Percentiles rank a stretch among this genome's conserved stretches.
phyloP scores from a whole-genome alignment of 2,329 filamentous ascomycete species.

The Tolypocladium ophioglossoides region DNA sequence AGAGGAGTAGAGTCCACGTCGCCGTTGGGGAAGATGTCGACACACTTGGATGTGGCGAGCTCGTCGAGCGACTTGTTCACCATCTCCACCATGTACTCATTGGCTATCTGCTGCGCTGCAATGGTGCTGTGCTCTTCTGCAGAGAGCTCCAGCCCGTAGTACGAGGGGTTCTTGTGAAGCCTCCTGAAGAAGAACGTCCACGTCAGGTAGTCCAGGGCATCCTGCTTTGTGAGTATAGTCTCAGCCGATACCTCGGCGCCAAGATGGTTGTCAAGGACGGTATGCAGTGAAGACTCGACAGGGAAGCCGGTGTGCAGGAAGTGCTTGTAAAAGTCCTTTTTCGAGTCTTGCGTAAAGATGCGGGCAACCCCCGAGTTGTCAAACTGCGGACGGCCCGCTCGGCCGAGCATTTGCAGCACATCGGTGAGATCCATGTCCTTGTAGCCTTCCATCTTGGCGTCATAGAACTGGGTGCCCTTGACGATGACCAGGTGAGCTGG shows the following conservation, averaged over 20 bases:
- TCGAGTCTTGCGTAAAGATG: constrained; percentile 94
- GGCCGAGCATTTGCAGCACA: constrained; percentile 93
- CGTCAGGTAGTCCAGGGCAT: constrained; percentile 92
- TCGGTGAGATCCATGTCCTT: constrained; percentile 99
- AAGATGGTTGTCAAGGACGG: constrained; percentile 93
- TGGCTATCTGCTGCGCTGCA: constrained; percentile 74
- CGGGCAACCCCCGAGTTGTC: constrained; percentile 91
- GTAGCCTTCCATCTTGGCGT: constrained; percentile 95
- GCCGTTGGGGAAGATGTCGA: constrained; percentile 73
- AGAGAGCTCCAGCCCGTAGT: constrained; percentile 90
- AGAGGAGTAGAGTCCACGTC: constrained; percentile 83
- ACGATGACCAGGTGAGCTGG: constrained; percentile 95
- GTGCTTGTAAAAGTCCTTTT: constrained; percentile 99
- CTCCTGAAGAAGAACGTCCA: constrained; percentile 99
- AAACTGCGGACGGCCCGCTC: constrained; percentile 92
- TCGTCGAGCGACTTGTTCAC: constrained; percentile 79
- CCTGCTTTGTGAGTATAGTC: constrained; percentile 88
- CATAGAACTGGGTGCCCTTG: constrained; percentile 96
- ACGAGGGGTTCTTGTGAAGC: constrained; percentile 95
- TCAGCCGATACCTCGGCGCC: constrained; percentile 89
- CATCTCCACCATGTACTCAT: constrained; percentile 89
- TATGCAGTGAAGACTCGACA: constrained; percentile 91
- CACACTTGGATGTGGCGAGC: constrained; percentile 74
- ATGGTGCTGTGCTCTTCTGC: constrained; percentile 86
- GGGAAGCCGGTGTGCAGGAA: constrained; percentile 97